Evolutionary conservation across 441 rosid genomes (phyloP).

Genomic region (Arabidopsis hybrid): DNA sequence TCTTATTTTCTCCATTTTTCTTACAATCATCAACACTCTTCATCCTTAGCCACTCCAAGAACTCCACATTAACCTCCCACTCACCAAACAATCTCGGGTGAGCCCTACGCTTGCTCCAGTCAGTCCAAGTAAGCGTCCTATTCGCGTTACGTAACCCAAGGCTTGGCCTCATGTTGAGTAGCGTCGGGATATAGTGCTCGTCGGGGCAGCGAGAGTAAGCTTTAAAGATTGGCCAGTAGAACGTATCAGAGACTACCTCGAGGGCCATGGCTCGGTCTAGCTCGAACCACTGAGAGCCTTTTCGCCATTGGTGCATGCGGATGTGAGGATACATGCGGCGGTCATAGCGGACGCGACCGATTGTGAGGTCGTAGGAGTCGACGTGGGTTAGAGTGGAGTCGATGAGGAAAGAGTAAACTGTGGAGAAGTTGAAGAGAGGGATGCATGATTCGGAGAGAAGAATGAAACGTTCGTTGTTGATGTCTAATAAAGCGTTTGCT

Average conservation of each 20-base stretch:
- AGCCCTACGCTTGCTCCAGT: slow-evolving; percentile 71
- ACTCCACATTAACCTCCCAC: slow-evolving; percentile 54
- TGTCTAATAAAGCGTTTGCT: slow-evolving; percentile 78
- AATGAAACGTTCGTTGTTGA: slow-evolving; percentile 73
- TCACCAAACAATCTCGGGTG: slow-evolving; percentile 66
- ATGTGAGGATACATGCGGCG: slow-evolving; percentile 58
- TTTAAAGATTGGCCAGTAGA: slow-evolving; percentile 58
- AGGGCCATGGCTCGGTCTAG: slow-evolving; percentile 72
- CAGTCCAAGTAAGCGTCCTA: slow-evolving; percentile 74
- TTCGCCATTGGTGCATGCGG: slow-evolving; percentile 60
- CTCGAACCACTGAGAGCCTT: slow-evolving; percentile 91
- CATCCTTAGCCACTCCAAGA: slow-evolving; percentile 65
- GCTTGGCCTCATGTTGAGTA: slow-evolving; percentile 49
- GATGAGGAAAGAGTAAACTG: slow-evolving; percentile 66
- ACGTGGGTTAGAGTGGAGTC: slow-evolving; percentile 58
- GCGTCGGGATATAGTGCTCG: slow-evolving; percentile 82
- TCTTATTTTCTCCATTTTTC: slow-evolving; percentile 56
- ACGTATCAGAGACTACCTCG: slow-evolving; percentile 62
- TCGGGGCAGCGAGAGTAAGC: slow-evolving; percentile 65
- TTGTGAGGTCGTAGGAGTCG: slow-evolving; percentile 60
- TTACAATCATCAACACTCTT: slow-evolving; percentile 42
- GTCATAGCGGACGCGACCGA: slow-evolving; percentile 65
- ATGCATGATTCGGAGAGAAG: slow-evolving; percentile 87
- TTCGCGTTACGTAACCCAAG: slow-evolving; percentile 59
- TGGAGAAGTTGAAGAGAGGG: slow-evolving; percentile 84